Base-by-base conservation (phyloP, 1,139 yeast species). In the Candida gigantensis region DNA sequence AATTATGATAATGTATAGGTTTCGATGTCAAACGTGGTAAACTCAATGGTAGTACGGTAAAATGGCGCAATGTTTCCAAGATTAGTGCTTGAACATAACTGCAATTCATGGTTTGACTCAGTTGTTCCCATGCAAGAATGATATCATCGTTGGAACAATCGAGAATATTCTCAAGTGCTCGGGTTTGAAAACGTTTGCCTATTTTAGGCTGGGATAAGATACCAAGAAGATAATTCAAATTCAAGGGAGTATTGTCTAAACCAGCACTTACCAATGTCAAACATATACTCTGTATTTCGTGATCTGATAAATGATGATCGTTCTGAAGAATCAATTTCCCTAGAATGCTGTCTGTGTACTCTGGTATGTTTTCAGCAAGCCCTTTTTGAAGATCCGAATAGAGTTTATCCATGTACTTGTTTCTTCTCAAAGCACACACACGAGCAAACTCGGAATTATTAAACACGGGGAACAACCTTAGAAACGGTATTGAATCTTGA, bases 241-340 rank as follows among this genome's bases (percentile, higher is more conserved):
- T 82, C 20, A 83, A 65, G 0, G 90, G 84, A 1, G 84, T 77
- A 42, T 85, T 84, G 52, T 84, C 92, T 23, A 84, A 60, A 0
- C 94, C 94, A 4, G 92, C 92, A 47, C 89, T 81, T 0, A 84
- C 81, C 82, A 84, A 78, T 0, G 92, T 81, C 31, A 84, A 60
- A 52, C 90, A 83, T 6, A 82, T 70, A 32, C 87, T 78, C 37
- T 71, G 70, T 32, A 82, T 56, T 50, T 84, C 88, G 2, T 58
- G 57, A 1, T 53, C 57, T 4, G 32, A 59, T 55, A 20, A 72
- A 43, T 11, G 30, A 20, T 24, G 24, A 30, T 48, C 49, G 28
- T 23, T 39, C 27, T 37, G 14, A 7, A 59, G 53, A 15, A 70
- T 49, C 6, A 72, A 61, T 30, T 57, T 55, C 3, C 79, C 80